A percentile compares a stretch with the other conserved stretches of the same genome.
Evolutionary conservation across 2,329 filamentous ascomycete species (phyloP).

Genomic region (Phoma sp.): DNA sequence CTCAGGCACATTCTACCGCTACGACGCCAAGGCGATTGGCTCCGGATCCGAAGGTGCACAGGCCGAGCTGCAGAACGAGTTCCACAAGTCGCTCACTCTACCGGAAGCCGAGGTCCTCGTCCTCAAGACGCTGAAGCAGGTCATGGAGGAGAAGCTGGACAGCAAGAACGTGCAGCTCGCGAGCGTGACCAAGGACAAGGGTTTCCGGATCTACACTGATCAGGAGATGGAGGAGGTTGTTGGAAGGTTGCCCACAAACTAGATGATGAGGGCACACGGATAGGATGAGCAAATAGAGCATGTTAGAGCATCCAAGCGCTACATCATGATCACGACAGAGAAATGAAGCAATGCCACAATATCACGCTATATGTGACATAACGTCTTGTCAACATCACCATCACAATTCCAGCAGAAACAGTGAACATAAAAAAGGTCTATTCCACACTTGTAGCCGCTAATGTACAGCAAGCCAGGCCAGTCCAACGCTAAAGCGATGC

Average conservation of each 20-base stretch:
- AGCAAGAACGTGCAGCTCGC: slow-evolving; percentile 98
- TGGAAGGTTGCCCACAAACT: slow-evolving; percentile 71
- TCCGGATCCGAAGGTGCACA: slow-evolving; percentile 97
- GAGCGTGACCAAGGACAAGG: slow-evolving; percentile 96
- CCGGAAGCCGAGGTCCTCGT: slow-evolving; percentile 93
- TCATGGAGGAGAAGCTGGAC: slow-evolving; percentile 99
- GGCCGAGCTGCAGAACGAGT: slow-evolving; percentile 97
- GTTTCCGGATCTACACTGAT: slow-evolving; percentile 98
- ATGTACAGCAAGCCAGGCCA: slow-evolving; percentile 36
- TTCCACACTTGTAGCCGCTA: slow-evolving; percentile 35
- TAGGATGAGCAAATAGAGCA: slow-evolving; percentile 3
- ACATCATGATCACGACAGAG: slow-evolving; percentile 28
- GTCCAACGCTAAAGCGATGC: slow-evolving; percentile 20
- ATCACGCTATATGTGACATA: neutral
- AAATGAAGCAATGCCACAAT: slow-evolving; percentile 35
- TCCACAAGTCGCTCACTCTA: slow-evolving; percentile 96
- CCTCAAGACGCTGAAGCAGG: slow-evolving; percentile 97
- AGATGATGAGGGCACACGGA: slow-evolving; percentile 16
- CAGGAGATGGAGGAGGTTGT: slow-evolving; percentile 97
- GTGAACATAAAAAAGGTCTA: slow-evolving; percentile 39
- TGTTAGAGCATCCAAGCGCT: slow-evolving; percentile 23
- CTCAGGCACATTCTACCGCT: slow-evolving; percentile 97
- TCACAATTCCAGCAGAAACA: neutral
- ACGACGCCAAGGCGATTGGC: slow-evolving; percentile 98
- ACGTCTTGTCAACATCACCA: neutral